Evolutionary conservation across 2,329 filamentous ascomycete genomes (phyloP).

Genomic region (Xylariomycetidae sp.): DNA sequence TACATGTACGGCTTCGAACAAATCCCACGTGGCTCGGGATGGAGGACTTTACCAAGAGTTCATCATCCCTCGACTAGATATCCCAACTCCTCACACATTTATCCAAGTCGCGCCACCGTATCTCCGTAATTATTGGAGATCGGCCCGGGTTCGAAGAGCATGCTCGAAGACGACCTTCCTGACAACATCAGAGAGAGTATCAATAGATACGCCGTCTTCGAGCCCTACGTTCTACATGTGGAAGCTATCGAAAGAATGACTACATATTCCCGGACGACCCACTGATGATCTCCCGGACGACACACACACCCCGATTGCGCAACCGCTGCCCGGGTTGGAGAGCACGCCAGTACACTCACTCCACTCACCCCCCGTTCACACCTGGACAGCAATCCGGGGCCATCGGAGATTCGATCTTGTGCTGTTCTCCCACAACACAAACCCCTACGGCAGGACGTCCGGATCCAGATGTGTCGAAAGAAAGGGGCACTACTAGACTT

Average conservation of each 20-base stretch:
- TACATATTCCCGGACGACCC: conserved; percentile 28
- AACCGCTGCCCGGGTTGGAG: conserved; percentile 37
- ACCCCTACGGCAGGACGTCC: conserved; percentile 54
- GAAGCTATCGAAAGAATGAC: conserved; percentile 36
- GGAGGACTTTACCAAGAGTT: conserved; percentile 44
- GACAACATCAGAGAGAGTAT: conserved; percentile 35
- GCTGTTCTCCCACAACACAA: conserved; percentile 61
- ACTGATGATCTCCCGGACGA: too few relatives aligned
- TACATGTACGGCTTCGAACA: conserved; percentile 45
- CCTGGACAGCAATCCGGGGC: conserved; percentile 20
- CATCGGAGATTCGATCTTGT: conserved; percentile 46
- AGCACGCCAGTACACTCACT: conserved; percentile 29
- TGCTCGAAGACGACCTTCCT: conserved; percentile 49
- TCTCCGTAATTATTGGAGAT: conserved; percentile 58
- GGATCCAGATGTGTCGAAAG: conserved; percentile 40
- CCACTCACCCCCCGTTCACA: conserved; percentile 36
- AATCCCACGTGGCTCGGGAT: conserved; percentile 31
- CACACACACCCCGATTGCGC: too few relatives aligned
- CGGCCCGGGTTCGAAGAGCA: conserved; percentile 51
- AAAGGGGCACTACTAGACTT: too few relatives aligned
- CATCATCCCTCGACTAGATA: conserved; percentile 47
- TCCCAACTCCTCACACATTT: conserved; percentile 35
- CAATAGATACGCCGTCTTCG: conserved; percentile 48
- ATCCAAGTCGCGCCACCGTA: conserved; percentile 30
- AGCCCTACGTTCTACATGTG: conserved; percentile 46